phyloP scores from a whole-genome alignment of 2,329 filamentous ascomycete genomes.

The Aspergillus pseudoterreus region DNA sequence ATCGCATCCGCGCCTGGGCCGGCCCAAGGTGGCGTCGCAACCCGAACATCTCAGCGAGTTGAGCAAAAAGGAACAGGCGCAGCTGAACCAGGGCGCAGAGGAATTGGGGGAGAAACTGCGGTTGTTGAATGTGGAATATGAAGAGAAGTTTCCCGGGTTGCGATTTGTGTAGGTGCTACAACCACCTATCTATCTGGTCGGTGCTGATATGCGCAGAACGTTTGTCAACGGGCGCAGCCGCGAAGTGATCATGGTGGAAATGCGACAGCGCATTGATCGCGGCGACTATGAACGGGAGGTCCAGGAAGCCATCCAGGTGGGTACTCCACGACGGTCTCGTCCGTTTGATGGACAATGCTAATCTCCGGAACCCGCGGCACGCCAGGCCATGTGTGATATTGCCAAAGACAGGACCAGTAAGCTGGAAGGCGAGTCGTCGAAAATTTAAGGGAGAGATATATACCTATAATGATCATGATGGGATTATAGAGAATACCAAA shows the following conservation, averaged over 20 bases:
- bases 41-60: conserved; percentile 67
- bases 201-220: conserved; percentile 46
- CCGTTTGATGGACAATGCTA: conserved; percentile 5
- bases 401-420: conserved; percentile 74
- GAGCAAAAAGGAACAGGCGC: conserved; percentile 77
- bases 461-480: not conserved
- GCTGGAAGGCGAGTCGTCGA: conserved; percentile 34
- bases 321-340: conserved; percentile 17
- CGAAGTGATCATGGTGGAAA: conserved; percentile 74
- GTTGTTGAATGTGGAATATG: conserved; percentile 71
- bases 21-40: conserved; percentile 32
- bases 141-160: conserved; percentile 70
- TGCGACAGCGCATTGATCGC: conserved; percentile 68
- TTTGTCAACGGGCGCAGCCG: conserved; percentile 82
- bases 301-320: conserved; percentile 68
- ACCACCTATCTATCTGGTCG: not conserved
- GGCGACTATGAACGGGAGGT: conserved; percentile 66
- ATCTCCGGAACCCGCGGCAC: not conserved
- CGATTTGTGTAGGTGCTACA: conserved; percentile 59
- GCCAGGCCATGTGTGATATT: conserved; percentile 85
- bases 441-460: conserved; percentile 1
- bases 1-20: conserved; percentile 79
- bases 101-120: conserved; percentile 49
- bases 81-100: conserved; percentile 56
- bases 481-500: not conserved